Evolutionary conservation across 768 basidiomycete genomes (phyloP), one percentile per base, ranked within the genome.

Genomic region (Wakefieldia striispora): DNA sequence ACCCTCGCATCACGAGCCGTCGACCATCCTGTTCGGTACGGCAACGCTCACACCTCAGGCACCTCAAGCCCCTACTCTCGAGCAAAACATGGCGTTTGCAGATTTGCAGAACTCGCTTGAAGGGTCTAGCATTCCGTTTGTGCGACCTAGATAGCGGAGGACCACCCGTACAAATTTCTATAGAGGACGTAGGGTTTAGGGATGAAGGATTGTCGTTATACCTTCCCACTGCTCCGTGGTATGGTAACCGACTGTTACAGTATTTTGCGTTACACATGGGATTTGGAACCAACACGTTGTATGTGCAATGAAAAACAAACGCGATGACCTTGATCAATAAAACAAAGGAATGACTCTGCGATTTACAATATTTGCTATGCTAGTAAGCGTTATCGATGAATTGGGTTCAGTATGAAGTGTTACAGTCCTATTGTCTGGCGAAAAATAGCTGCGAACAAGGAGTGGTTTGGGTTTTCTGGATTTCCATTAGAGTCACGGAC

Each of bases 71-170:
- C 83, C 88, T 4, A 89, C 88, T 11, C 72, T 90, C 39, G 88
- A 89, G 64, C 88, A 91, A 68, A 88, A 86, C 57, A 86, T 90
- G 84, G 88, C 88, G 6, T 91, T 88, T 55, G 87, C 84, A 40
- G 83, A 78, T 16, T 72, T 84, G 35, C 79, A 81, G 54, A 78
- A 77, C 41, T 79, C 81, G 16, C 62, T 66, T 43, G 58, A 49
- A 27, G 55, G n/a, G 35, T 52, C 72, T 72, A 43, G 65, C 57
- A 41, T 60, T 58, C 39, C 46, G 20, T 56, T 55, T 37, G 51
- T 35, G 55, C 51, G 6, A 44, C 38, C 21, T 9, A 59, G 51
- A 46, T 24, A 6, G 23, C 38, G 35, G 39, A 39, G 24, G 36
- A 38, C 41, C 43, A 39, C 10, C 19, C 38, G 21, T 6, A 54